phyloP scores from a whole-genome alignment of 306 rosid species.

The Trifolium repens region DNA sequence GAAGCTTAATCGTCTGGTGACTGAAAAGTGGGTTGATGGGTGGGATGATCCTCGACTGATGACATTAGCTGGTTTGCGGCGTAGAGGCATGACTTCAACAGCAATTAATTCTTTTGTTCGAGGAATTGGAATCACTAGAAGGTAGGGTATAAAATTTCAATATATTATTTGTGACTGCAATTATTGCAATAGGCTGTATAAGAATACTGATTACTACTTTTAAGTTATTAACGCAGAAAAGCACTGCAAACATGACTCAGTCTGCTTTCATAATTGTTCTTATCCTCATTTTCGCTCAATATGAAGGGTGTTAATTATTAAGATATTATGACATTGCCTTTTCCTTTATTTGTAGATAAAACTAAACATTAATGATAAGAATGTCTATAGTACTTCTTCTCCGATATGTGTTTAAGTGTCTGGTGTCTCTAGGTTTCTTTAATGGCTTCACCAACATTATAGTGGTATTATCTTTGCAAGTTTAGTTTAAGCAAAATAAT shows the following conservation, averaged over 20 bases:
- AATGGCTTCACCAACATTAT: not conserved
- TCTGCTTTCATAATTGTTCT: constrained; percentile 21
- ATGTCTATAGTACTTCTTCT: not conserved
- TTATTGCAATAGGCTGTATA: not conserved
- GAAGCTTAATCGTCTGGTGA: constrained; percentile 88
- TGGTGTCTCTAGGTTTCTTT: not conserved
- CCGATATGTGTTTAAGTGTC: too few species aligned
- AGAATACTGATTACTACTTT: not conserved
- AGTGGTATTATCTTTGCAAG: not conserved
- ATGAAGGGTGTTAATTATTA: not conserved
- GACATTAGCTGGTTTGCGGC: constrained; percentile 93
- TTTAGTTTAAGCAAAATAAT: constrained; percentile 2
- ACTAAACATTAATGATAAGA: not conserved
- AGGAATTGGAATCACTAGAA: constrained; percentile 98
- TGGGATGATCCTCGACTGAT: constrained; percentile 99
- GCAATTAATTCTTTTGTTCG: constrained; percentile 93
- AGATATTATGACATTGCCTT: not conserved
- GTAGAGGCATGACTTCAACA: constrained; percentile 83
- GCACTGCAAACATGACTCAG: not conserved
- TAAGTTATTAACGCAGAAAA: constrained; percentile 14
- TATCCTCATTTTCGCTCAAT: not conserved
- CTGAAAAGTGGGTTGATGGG: constrained; percentile 91
- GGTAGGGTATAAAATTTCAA: constrained; percentile 53
- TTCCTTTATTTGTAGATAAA: not conserved
- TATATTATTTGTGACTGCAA: not conserved